These are phyloP conservation scores for Mortierella sp. DNA, from an alignment of 371 early-diverging fungal genomes.

Conservation along the genomic window DNA sequence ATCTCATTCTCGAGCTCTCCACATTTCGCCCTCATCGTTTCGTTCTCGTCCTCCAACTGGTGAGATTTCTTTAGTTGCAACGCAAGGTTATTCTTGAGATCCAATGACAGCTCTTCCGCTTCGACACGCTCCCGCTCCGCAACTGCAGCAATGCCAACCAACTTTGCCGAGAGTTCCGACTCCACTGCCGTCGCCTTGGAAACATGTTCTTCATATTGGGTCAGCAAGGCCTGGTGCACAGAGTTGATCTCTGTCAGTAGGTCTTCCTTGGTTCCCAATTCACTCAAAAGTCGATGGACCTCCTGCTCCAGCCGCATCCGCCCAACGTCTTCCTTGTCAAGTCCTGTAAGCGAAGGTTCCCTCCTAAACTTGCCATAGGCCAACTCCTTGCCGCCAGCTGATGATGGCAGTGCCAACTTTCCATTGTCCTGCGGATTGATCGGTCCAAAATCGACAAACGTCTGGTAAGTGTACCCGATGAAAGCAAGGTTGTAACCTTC, in stretches of 20 bases:
- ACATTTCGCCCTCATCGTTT: constrained; percentile 46
- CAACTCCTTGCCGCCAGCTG: constrained; percentile 9
- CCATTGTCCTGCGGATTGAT: not conserved
- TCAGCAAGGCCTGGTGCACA: constrained; percentile 39
- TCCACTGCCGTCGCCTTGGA: constrained; percentile 43
- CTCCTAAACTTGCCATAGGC: constrained; percentile 26
- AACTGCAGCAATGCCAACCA: constrained; percentile 52
- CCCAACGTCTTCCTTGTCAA: constrained; percentile 54
- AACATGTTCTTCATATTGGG: constrained; percentile 48
- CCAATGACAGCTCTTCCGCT: constrained; percentile 41
- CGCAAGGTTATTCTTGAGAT: constrained; percentile 39
- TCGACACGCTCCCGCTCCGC: constrained; percentile 52
- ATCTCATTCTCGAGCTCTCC: constrained; percentile 56
- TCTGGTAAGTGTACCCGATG: constrained; percentile 85
- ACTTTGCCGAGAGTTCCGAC: constrained; percentile 51
- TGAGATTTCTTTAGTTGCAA: constrained; percentile 27
- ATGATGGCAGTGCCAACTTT: not conserved
- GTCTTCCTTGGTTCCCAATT: constrained; percentile 43
- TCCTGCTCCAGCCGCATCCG: constrained; percentile 57
- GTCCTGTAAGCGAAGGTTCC: constrained; percentile 42
- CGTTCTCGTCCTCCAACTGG: constrained; percentile 48
- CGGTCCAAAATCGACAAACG: constrained; percentile 40
- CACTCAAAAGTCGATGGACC: constrained; percentile 38
- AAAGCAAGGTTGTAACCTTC: constrained; percentile 86
- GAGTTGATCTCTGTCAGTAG: constrained; percentile 38